Evolutionary conservation across 768 basidiomycete species (phyloP).

Genomic region (Leucogyrophana mollusca): DNA sequence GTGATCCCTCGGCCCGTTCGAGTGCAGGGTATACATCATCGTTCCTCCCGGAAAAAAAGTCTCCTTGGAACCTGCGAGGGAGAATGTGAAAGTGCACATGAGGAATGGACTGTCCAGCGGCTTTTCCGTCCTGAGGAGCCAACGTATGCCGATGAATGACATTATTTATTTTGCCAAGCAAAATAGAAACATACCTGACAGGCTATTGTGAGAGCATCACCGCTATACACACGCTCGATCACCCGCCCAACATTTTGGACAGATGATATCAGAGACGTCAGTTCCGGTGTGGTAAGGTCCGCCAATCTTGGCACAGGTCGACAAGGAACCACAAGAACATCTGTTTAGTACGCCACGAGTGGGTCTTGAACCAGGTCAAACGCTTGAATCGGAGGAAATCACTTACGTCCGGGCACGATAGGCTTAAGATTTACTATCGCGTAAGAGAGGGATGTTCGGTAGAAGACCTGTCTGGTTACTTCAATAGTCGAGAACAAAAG

Average conservation of each 20-base stretch:
- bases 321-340: slow-evolving; percentile 61
- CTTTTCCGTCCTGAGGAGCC: slow-evolving; percentile 71
- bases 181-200: slow-evolving; percentile 63
- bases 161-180: background rate
- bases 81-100: slow-evolving; percentile 97
- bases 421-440: slow-evolving; percentile 96
- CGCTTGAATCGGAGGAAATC: background rate
- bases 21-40: slow-evolving; percentile 81
- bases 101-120: slow-evolving; percentile 67
- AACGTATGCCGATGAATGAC: slow-evolving; percentile 4
- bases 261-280: slow-evolving; percentile 76
- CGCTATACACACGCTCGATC: slow-evolving; percentile 80
- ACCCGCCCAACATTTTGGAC: slow-evolving; percentile 78
- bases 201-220: slow-evolving; percentile 82
- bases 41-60: slow-evolving; percentile 59
- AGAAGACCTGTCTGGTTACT: slow-evolving; percentile 75
- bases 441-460: slow-evolving; percentile 63
- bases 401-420: slow-evolving; percentile 90
- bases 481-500: slow-evolving; percentile 79
- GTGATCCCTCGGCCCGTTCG: slow-evolving; percentile 58
- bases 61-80: slow-evolving; percentile 72
- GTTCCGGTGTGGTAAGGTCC: slow-evolving; percentile 62
- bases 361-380: background rate
- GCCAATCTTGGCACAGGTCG: slow-evolving; percentile 54
- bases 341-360: slow-evolving; percentile 28